Conservation (phyloP, 371 early-diverging fungal species). For the Mucor saturninus region DNA sequence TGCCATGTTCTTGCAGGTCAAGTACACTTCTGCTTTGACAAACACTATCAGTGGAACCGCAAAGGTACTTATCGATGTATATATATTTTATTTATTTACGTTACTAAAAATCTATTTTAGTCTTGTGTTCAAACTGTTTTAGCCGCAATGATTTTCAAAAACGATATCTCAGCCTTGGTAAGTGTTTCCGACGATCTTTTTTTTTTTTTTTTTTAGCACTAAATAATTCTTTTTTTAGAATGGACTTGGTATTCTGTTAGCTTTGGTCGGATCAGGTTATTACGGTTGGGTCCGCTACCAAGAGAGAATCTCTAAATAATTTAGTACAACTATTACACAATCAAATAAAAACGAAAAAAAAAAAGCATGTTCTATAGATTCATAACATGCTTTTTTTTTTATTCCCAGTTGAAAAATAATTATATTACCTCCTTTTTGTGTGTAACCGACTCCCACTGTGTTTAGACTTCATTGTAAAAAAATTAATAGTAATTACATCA, state of each 20-base stretch:
- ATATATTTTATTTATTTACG: background rate
- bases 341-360: too few relatives aligned
- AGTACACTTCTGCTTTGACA: constrained; percentile 77
- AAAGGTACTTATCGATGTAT: constrained; percentile 40
- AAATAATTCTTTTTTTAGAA: constrained; percentile 47
- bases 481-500: too few relatives aligned
- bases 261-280: constrained; percentile 68
- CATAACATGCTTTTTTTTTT: too few relatives aligned
- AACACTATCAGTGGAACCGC: constrained; percentile 84
- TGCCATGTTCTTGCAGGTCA: constrained; percentile 80
- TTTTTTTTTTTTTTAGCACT: constrained; percentile 9
- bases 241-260: constrained; percentile 69
- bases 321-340: background rate
- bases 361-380: too few relatives aligned
- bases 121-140: constrained; percentile 74
- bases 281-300: constrained; percentile 74
- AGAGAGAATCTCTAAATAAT: constrained; percentile 57
- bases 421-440: too few relatives aligned
- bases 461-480: too few relatives aligned
- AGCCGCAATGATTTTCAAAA: constrained; percentile 71
- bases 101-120: constrained; percentile 15
- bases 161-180: constrained; percentile 70
- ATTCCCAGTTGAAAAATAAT: too few relatives aligned
- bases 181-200: constrained; percentile 16
- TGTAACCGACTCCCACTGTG: too few relatives aligned